A percentile compares a stretch with the other conserved stretches of the same genome.
Conservation (phyloP, 1,284 basidiomycete genomes). For the Ceratobasidium sp. region DNA sequence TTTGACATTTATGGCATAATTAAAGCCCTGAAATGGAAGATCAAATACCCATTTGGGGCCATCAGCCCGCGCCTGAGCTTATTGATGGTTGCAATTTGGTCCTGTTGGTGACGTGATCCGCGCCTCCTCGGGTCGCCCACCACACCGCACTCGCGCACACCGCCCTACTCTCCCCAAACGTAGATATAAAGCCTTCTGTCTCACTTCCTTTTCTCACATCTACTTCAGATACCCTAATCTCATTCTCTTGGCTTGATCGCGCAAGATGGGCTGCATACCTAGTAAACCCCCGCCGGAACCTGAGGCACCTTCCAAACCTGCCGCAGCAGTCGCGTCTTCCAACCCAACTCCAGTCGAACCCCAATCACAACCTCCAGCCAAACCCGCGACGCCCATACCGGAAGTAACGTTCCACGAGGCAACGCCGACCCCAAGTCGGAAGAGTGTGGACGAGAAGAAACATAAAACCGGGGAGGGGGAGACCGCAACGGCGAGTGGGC, state of each 20-base stretch:
- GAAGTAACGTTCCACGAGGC: constrained; percentile 39
- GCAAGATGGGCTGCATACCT: constrained; percentile 44
- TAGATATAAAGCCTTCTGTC: not conserved
- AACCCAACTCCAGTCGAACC: not conserved
- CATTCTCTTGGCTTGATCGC: not conserved
- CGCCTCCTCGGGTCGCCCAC: constrained; percentile 4
- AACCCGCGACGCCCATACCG: constrained; percentile 14
- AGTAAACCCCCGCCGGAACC: constrained; percentile 37
- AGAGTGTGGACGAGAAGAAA: constrained; percentile 29
- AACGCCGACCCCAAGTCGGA: constrained; percentile 29
- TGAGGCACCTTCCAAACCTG: not conserved
- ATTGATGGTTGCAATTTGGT: constrained; percentile 23
- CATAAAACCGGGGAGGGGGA: constrained; percentile 5
- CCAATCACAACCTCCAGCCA: not conserved
- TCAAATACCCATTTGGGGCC: too few relatives aligned
- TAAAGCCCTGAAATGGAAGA: too few relatives aligned
- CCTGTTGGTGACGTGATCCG: constrained; percentile 19
- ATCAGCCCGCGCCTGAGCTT: too few relatives aligned
- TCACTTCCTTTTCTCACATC: not conserved
- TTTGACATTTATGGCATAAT: too few relatives aligned
- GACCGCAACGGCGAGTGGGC: not conserved
- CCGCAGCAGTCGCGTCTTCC: not conserved
- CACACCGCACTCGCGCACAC: constrained; percentile 10
- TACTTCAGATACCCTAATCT: not conserved
- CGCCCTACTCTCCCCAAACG: constrained; percentile 1